phyloP scores from a whole-genome alignment of 2,329 filamentous ascomycete species.

The Sclerotinia minor region DNA sequence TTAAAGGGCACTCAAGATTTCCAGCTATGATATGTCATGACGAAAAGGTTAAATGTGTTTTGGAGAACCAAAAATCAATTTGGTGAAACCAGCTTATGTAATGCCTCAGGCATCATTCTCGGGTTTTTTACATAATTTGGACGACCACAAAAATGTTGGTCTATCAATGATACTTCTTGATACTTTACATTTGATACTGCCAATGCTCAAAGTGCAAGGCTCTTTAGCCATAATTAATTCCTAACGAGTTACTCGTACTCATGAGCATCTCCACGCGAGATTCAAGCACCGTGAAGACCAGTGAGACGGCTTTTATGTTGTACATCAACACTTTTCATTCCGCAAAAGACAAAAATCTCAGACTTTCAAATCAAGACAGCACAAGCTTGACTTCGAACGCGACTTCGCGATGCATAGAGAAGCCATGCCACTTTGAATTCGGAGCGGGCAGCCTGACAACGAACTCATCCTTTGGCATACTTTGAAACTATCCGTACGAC shows the following conservation, averaged over 20 bases:
- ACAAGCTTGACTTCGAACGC: not conserved
- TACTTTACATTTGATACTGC: not conserved
- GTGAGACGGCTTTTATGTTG: not conserved
- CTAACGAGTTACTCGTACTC: not conserved
- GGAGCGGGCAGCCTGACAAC: not conserved
- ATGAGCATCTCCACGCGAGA: not conserved
- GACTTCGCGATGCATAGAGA: not conserved
- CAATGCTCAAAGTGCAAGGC: not conserved
- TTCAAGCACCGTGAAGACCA: not conserved
- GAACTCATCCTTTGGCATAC: not conserved
- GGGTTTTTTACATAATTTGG: slow-evolving; percentile 1
- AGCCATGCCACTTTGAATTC: too few species aligned
- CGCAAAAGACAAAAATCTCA: not conserved
- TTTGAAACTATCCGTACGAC: not conserved
- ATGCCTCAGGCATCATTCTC: too few species aligned
- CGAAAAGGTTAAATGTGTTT: too few species aligned
- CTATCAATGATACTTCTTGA: not conserved
- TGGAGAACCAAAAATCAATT: too few species aligned
- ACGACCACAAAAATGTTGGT: not conserved
- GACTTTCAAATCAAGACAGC: not conserved
- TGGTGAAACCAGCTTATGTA: too few species aligned
- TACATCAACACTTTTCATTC: not conserved
- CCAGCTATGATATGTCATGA: too few species aligned
- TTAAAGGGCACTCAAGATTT: too few species aligned
- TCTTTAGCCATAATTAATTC: not conserved